These are phyloP conservation scores for Calycina herbarum DNA, from an alignment of 2,329 filamentous ascomycete species.

Conservation along the genomic window DNA sequence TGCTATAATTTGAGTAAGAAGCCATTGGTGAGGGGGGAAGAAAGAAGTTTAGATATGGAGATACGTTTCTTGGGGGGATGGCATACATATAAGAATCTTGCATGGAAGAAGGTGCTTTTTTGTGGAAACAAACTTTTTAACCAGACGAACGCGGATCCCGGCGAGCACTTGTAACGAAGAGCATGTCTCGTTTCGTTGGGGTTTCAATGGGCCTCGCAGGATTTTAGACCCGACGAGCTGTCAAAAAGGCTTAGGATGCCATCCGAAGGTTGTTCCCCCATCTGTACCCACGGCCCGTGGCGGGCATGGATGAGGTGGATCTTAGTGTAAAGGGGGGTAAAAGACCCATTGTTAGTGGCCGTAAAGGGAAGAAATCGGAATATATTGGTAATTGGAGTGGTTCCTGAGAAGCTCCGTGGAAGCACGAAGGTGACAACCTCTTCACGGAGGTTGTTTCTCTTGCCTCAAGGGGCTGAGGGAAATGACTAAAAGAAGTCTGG, in stretches of 20 bases:
- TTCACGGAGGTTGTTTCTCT: no score
- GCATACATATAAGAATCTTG: constrained; percentile 27
- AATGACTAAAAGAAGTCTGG: neutral
- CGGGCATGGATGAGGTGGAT: constrained; percentile 11
- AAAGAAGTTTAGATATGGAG: constrained; percentile 13
- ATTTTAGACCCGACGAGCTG: constrained; percentile 6
- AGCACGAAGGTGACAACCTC: neutral
- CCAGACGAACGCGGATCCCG: neutral
- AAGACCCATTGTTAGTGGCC: constrained; percentile 2
- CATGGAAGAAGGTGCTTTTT: constrained; percentile 19
- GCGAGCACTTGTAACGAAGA: constrained; percentile 2
- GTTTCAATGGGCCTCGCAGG: constrained; percentile 29
- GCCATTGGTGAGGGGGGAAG: constrained; percentile 29
- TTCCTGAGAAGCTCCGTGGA: neutral
- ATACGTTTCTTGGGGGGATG: constrained; percentile 13
- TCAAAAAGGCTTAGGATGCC: neutral
- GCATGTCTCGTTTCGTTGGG: constrained; percentile 33
- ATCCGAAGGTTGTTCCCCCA: constrained; percentile 2
- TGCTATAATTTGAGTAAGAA: constrained; percentile 29
- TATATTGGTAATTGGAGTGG: neutral
- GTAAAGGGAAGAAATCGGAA: neutral
- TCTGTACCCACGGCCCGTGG: constrained; percentile 11
- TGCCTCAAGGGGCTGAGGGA: neutral
- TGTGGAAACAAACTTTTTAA: constrained; percentile 23
- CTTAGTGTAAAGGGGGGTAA: neutral